A percentile compares a stretch with the other conserved stretches of the same genome.
These are phyloP conservation scores for Endoconidiophora laricicola DNA, from an alignment of 2,329 filamentous ascomycete genomes.

Conservation along the genomic window DNA sequence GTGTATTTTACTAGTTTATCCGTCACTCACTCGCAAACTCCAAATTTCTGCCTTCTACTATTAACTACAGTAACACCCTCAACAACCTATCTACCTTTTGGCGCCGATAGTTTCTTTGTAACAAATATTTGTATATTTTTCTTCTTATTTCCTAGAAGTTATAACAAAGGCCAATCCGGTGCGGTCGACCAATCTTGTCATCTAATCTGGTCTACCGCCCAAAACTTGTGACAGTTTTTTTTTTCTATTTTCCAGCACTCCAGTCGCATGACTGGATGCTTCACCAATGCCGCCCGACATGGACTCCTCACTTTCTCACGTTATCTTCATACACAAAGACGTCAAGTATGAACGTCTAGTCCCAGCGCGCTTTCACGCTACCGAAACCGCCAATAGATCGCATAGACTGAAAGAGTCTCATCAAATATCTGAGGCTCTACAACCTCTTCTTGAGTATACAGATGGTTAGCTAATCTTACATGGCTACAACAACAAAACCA, in stretches of 20 bases:
- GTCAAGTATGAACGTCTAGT: slow-evolving; percentile 31
- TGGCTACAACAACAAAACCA: not conserved
- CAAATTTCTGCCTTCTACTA: not conserved
- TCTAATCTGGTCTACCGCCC: slow-evolving; percentile 8
- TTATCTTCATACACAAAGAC: slow-evolving; percentile 43
- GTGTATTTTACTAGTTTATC: not conserved
- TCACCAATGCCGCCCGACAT: slow-evolving; percentile 29
- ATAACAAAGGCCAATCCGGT: not conserved
- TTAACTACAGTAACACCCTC: not conserved
- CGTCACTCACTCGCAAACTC: not conserved
- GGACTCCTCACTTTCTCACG: slow-evolving; percentile 40
- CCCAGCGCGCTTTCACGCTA: slow-evolving; percentile 16
- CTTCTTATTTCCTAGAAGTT: not conserved
- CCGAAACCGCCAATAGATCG: slow-evolving; percentile 16
- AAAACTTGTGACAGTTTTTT: not conserved
- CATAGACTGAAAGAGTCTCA: slow-evolving; percentile 21
- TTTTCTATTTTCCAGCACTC: slow-evolving; percentile 23
- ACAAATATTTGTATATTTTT: not conserved
- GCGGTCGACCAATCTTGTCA: slow-evolving; percentile 6
- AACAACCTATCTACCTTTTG: not conserved
- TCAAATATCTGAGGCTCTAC: slow-evolving; percentile 29
- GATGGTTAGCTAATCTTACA: slow-evolving; percentile 27
- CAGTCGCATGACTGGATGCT: slow-evolving; percentile 45
- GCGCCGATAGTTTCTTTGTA: not conserved
- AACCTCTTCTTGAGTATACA: slow-evolving; percentile 36